Percentiles rank a stretch among this genome's conserved stretches.
phyloP scores from a whole-genome alignment of 768 basidiomycete genomes.

The Mrakia hoshinonis region DNA sequence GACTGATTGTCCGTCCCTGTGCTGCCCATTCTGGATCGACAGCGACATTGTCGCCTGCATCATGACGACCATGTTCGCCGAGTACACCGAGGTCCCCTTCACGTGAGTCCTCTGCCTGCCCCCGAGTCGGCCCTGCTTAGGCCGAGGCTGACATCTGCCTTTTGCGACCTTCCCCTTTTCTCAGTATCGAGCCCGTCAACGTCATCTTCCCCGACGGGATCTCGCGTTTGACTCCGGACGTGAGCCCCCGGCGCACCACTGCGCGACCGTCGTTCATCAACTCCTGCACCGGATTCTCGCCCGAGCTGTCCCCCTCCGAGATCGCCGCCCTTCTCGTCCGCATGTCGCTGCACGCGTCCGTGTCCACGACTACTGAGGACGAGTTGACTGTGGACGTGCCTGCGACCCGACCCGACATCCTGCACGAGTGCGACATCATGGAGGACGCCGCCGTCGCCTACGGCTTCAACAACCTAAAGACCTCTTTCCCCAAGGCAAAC shows the following conservation, averaged over 20 bases:
- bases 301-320: conserved; percentile 53
- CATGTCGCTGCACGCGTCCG: conserved; percentile 64
- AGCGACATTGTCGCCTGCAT: conserved; percentile 85
- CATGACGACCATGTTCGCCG: conserved; percentile 93
- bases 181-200: conserved; percentile 86
- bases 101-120: conserved; percentile 52
- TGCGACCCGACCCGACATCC: conserved; percentile 91
- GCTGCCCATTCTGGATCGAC: background rate
- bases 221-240: conserved; percentile 66
- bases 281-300: conserved; percentile 73
- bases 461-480: conserved; percentile 92
- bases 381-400: conserved; percentile 70
- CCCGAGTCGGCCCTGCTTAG: background rate
- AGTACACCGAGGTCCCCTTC: conserved; percentile 86
- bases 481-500: conserved; percentile 83
- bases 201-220: conserved; percentile 71
- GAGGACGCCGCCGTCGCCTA: conserved; percentile 97
- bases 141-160: background rate
- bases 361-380: conserved; percentile 54
- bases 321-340: conserved; percentile 64
- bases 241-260: conserved; percentile 60
- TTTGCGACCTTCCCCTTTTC: background rate
- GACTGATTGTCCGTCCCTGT: background rate
- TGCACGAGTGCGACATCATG: conserved; percentile 97
- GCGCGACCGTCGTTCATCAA: conserved; percentile 89